Evolutionary conservation across 495 filamentous ascomycete genomes (phyloP).

Genomic region (Penicillium subrubescens): DNA sequence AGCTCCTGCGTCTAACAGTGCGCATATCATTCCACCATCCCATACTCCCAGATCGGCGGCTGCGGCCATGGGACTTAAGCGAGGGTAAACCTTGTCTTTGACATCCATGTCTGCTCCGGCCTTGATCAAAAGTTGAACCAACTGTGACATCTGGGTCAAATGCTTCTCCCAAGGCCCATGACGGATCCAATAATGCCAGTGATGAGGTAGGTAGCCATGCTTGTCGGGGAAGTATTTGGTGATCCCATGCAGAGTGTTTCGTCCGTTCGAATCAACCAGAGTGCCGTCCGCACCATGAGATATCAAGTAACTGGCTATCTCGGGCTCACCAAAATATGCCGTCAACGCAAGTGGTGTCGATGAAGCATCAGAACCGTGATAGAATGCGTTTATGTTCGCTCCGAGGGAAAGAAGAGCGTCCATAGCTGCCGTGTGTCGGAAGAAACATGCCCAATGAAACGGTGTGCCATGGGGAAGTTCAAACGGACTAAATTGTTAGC

Average conservation of each 20-base stretch:
- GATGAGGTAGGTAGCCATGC: constrained; percentile 15
- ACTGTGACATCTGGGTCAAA: constrained; percentile 1
- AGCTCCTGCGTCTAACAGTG: constrained; percentile 19
- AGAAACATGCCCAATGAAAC: constrained; percentile 33
- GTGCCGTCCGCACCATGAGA: constrained; percentile 19
- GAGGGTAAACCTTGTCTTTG: constrained; percentile 24
- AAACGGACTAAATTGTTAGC: constrained; percentile 25
- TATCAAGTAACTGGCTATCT: constrained; percentile 16
- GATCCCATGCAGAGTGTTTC: constrained; percentile 24
- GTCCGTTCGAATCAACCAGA: constrained; percentile 14
- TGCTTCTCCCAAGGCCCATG: constrained; percentile 24
- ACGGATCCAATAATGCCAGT: constrained; percentile 23
- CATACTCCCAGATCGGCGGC: constrained; percentile 23
- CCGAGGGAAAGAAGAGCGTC: constrained; percentile 23
- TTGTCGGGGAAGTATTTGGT: constrained; percentile 17
- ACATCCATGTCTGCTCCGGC: constrained; percentile 27
- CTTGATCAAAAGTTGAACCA: constrained; percentile 21
- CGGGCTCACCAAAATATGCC: constrained; percentile 21
- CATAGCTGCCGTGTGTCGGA: constrained; percentile 20
- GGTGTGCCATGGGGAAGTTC: constrained; percentile 33
- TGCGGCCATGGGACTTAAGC: constrained; percentile 17
- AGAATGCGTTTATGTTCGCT: constrained; percentile 11
- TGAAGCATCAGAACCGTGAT: constrained; percentile 15
- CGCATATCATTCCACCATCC: constrained; percentile 18
- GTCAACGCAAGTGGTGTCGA: constrained; percentile 22